Conservation (phyloP, 2,329 filamentous ascomycete species). For the Penicillium capsulatum region DNA sequence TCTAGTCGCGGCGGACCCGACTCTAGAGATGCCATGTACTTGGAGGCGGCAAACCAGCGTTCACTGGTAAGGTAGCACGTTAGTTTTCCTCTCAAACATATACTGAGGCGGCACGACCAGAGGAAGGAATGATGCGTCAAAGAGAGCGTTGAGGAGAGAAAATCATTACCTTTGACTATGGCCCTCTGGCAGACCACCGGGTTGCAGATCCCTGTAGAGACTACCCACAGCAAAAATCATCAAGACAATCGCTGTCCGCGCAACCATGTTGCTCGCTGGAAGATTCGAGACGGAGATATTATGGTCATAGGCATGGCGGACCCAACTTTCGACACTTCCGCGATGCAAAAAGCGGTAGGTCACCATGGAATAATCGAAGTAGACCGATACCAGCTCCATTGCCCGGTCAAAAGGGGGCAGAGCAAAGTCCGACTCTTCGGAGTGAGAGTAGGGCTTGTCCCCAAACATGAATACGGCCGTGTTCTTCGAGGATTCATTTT, state of each 20-base stretch:
- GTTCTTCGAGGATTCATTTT: constrained; percentile 34
- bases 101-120: too few species aligned
- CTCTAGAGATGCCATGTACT: constrained; percentile 41
- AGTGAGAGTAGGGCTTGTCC: constrained; percentile 47
- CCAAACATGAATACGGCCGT: constrained; percentile 50
- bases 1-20: constrained; percentile 53
- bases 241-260: constrained; percentile 48
- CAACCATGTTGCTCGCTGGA: constrained; percentile 41
- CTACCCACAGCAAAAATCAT: constrained; percentile 49
- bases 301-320: constrained; percentile 38
- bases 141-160: too few species aligned
- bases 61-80: too few species aligned
- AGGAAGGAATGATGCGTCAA: too few species aligned
- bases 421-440: constrained; percentile 33
- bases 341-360: constrained; percentile 58
- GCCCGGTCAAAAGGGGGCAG: constrained; percentile 41
- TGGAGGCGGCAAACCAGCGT: constrained; percentile 38
- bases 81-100: too few species aligned
- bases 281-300: constrained; percentile 37
- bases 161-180: constrained; percentile 30
- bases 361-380: constrained; percentile 59
- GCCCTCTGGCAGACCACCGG: constrained; percentile 22
- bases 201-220: constrained; percentile 44
- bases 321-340: constrained; percentile 50
- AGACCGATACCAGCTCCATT: constrained; percentile 48